Evolutionary conservation across 2,329 filamentous ascomycete genomes (phyloP).

Genomic region (Drechslerella stenobrocha): DNA sequence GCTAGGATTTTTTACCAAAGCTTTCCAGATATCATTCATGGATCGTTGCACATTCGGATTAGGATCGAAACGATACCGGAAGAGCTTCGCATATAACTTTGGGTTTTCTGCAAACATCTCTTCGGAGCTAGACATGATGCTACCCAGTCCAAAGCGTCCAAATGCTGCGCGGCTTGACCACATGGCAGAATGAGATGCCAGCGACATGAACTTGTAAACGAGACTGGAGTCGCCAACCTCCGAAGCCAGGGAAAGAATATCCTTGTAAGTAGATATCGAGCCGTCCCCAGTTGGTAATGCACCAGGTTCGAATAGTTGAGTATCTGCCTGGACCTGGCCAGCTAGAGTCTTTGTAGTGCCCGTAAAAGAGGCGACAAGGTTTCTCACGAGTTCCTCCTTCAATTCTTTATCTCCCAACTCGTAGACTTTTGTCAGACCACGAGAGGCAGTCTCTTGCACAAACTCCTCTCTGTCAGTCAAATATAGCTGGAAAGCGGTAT

Average conservation of each 20-base stretch:
- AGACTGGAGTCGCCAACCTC: slow-evolving; percentile 94
- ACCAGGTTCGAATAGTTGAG: slow-evolving; percentile 89
- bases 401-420: slow-evolving; percentile 82
- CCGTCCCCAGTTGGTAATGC: slow-evolving; percentile 85
- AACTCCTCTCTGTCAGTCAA: slow-evolving; percentile 84
- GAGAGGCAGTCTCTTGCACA: slow-evolving; percentile 91
- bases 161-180: slow-evolving; percentile 98
- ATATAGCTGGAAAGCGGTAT: slow-evolving; percentile 83
- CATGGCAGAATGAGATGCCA: slow-evolving; percentile 91
- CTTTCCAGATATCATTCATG: slow-evolving; percentile 98
- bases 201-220: slow-evolving; percentile 98
- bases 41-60: slow-evolving; percentile 89
- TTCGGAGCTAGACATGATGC: slow-evolving; percentile 82
- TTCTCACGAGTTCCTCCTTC: slow-evolving; percentile 79
- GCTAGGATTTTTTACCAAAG: slow-evolving; percentile 85
- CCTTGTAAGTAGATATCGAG: slow-evolving; percentile 92
- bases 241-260: slow-evolving; percentile 91
- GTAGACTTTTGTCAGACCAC: slow-evolving; percentile 89
- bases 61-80: slow-evolving; percentile 90
- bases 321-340: slow-evolving; percentile 82
- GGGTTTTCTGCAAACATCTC: slow-evolving; percentile 75
- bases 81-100: slow-evolving; percentile 93
- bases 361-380: slow-evolving; percentile 86
- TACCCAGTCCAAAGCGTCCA: slow-evolving; percentile 88
- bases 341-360: slow-evolving; percentile 70